Base-by-base conservation (phyloP, 768 basidiomycete species). In the Pleurotus giganteus region DNA sequence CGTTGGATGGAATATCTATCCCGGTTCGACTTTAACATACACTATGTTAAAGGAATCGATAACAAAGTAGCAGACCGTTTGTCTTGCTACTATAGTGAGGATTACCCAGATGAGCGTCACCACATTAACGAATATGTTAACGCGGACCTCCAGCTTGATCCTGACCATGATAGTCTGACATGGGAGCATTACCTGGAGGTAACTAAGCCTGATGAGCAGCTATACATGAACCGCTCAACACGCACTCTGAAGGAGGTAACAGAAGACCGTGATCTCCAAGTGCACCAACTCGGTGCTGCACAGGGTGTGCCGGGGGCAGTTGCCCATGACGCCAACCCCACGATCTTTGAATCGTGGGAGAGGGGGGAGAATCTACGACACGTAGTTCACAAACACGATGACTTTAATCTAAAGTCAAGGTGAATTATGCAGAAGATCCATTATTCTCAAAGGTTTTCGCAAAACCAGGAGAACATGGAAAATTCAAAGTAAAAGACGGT, bases 31-130 rank as follows among this genome's bases (percentile, higher is more conserved):
- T 61, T 45, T 36, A 53, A 61, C 2, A 61, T 69, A 1, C n/a
- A 27, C 7, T 64, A 69, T 55, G 63, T 66, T 0, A 56, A 63
- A 11, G 69, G 68, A 0, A 36, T 12, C 0, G 27, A 23, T 0
- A 71, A 71, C 28, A 65, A 60, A 15, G 67, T 72, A 2, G 69
- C 65, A 0, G 67, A 72, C 47, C 57, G 54, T 9, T 28, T 72
- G 1, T 72, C 69, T 0, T 58, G 62, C 0, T 70, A 47, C 21
- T 73, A 63, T 39, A 47, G 63, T 31, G 58, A 57, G 12, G 63
- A 66, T 24, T 51, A 47, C 2, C 3, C 41, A 0, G 36, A 57
- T 0, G 58, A 63, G 4, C 32, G 45, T 0, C 51, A 63, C 43
- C 13, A 51, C 1, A 8, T 23, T 0, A 12, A 56, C 8, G 51